Base-by-base conservation (phyloP, 169 alveolate genomes). In the Besnoitia besnoiti region DNA sequence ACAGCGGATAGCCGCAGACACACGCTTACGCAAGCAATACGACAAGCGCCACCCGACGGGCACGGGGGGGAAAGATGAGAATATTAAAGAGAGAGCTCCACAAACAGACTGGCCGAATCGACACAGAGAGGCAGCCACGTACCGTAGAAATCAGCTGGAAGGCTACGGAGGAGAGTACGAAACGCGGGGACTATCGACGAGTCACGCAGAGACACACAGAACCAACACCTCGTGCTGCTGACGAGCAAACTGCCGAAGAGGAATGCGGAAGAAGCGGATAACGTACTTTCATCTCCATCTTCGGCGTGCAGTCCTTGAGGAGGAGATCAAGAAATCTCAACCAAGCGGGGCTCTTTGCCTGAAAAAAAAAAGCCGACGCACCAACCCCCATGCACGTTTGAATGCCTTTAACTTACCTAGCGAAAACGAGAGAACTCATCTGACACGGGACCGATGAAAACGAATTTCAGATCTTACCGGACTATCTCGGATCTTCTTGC, bases 401-500 rank as follows among this genome's bases (percentile, higher is more conserved):
- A 51, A 12, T 16, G n/a, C 62, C 62, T 12, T 21, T 21, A 51
- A 51, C n/a, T 21, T 21, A 16, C 62, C 62, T 51, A n/a, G n/a
- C n/a, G n/a, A n/a, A n/a, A n/a, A n/a, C n/a, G n/a, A n/a, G n/a
- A n/a, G n/a, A n/a, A n/a, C n/a, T n/a, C n/a, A n/a, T n/a, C n/a
- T n/a, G n/a, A n/a, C n/a, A n/a, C n/a, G n/a, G n/a, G n/a, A n/a
- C n/a, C n/a, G n/a, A n/a, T n/a, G n/a, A n/a, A n/a, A n/a, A n/a
- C n/a, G 30, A 19, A n/a, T n/a, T 30, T 5, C 12, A 79, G 46
- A 1, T 1, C 87, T 42, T 82, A 87, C 92, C 14, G 92, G 84
- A 44, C 92, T 87, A 27, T 62, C 85, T 47, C 94, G 93, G 50
- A 97, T 96, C 90, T 90, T 76, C 93, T n/a, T 49, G 90, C 87